Percentiles rank a stretch among this genome's conserved stretches.
phyloP scores from a whole-genome alignment of 1,139 yeast genomes.

The Ogataea hybrid region DNA sequence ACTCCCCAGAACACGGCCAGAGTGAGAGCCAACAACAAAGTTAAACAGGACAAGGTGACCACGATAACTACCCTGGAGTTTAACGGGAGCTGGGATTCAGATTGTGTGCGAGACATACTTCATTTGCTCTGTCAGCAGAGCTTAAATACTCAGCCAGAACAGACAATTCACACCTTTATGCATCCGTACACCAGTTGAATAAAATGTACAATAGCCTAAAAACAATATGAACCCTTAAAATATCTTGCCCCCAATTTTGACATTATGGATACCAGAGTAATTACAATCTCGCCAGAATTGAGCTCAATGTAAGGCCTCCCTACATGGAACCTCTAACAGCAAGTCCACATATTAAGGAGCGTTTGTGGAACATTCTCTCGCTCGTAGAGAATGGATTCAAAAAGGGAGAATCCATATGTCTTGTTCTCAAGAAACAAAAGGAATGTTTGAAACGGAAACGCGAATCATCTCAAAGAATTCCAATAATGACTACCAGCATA shows the following conservation, averaged over 20 bases:
- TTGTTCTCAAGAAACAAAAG: conserved; percentile 14
- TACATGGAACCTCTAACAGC: background rate
- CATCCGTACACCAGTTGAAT: conserved; percentile 11
- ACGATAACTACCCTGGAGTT: conserved; percentile 3
- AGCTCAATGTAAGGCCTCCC: conserved; percentile 11
- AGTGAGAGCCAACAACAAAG: conserved; percentile 4
- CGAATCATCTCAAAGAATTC: background rate
- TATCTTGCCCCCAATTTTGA: background rate
- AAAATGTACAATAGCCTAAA: background rate
- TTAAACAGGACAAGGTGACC: conserved; percentile 8
- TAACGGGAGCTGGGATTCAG: background rate
- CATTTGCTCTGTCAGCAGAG: background rate
- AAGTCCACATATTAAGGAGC: conserved; percentile 14
- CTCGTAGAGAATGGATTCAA: conserved; percentile 22
- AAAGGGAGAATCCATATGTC: conserved; percentile 19
- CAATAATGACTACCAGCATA: conserved; percentile 2
- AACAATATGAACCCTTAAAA: background rate
- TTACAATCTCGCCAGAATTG: conserved; percentile 15
- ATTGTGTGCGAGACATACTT: background rate
- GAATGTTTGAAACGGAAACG: conserved; percentile 9
- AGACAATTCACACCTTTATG: conserved; percentile 5
- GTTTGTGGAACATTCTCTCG: conserved; percentile 12
- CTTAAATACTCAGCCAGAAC: conserved; percentile 7
- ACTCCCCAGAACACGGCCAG: conserved; percentile 10
- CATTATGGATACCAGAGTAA: conserved; percentile 7